Evolutionary conservation across 2,329 filamentous ascomycete species (phyloP).

Genomic region (Talaromyces sp.): DNA sequence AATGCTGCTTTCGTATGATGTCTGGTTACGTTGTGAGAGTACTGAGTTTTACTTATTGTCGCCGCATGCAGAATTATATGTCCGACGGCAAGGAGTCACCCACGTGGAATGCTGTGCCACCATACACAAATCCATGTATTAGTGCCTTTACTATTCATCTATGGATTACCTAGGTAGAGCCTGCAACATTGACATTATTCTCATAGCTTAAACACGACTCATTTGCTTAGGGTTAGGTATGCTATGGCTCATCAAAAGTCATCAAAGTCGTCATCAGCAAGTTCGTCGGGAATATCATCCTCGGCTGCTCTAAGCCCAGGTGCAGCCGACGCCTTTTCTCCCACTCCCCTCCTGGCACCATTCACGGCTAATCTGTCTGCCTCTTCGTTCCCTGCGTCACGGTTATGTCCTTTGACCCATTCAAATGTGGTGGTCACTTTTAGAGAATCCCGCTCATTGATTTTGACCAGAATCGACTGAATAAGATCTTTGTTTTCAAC

Average conservation of each 20-base stretch:
- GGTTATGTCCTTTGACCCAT: conserved; percentile 87
- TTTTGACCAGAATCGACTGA: conserved; percentile 66
- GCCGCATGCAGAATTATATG: background rate
- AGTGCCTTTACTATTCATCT: background rate
- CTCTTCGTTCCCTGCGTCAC: conserved; percentile 70
- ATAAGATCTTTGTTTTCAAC: conserved; percentile 90
- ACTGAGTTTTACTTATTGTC: background rate
- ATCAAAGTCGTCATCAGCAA: conserved; percentile 18
- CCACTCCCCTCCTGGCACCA: conserved; percentile 53
- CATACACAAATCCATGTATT: background rate
- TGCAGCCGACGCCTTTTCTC: conserved; percentile 18
- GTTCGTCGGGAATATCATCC: conserved; percentile 14
- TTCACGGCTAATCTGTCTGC: conserved; percentile 76
- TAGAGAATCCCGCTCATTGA: conserved; percentile 64
- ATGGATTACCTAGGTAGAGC: background rate
- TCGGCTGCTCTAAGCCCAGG: background rate
- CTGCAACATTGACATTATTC: background rate
- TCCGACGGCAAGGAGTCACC: background rate
- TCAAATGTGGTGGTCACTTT: conserved; percentile 68
- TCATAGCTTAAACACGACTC: background rate
- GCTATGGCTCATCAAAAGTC: conserved; percentile 4
- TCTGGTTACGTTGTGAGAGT: background rate
- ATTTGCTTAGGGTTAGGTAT: background rate
- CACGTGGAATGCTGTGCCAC: conserved; percentile 5
- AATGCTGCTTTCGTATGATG: background rate